Conservation (phyloP, 306 rosid genomes). For the Begonia peltatifolia region DNA sequence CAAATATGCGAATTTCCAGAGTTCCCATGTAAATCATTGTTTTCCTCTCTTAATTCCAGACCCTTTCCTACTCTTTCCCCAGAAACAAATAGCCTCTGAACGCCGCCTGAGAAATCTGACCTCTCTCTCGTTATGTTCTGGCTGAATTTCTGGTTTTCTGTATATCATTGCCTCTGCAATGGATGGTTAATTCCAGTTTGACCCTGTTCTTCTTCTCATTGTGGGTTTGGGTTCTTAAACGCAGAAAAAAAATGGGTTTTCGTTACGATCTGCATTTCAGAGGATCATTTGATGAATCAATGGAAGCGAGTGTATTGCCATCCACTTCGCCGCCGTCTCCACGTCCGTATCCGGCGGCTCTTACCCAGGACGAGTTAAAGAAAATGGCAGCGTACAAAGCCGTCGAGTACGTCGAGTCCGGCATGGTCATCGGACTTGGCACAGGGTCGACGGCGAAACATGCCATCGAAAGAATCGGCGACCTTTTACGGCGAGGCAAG, state of each 20-base stretch:
- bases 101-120: too few species aligned
- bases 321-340: slow-evolving; percentile 20
- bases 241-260: slow-evolving; percentile 25
- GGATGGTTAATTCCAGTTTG: too few species aligned
- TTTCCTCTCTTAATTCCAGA: too few species aligned
- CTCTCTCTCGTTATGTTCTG: too few species aligned
- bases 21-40: too few species aligned
- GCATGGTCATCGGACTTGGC: slow-evolving; percentile 79
- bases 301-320: slow-evolving; percentile 37
- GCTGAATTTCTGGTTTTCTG: too few species aligned
- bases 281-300: slow-evolving; percentile 34
- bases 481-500: slow-evolving; percentile 54
- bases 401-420: slow-evolving; percentile 69
- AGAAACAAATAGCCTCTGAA: too few species aligned
- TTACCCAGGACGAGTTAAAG: slow-evolving; percentile 76
- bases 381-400: slow-evolving; percentile 88
- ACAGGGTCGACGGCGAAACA: slow-evolving; percentile 84
- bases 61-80: too few species aligned
- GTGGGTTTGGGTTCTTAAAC: too few species aligned
- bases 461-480: slow-evolving; percentile 69
- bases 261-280: slow-evolving; percentile 35
- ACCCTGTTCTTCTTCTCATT: too few species aligned
- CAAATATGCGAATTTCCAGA: too few species aligned
- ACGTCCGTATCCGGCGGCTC: slow-evolving; percentile 17
- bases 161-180: too few species aligned